Percentiles rank a stretch among this genome's conserved stretches.
phyloP scores from a whole-genome alignment of 2,329 filamentous ascomycete species.

The Colletotrichum sublineola region DNA sequence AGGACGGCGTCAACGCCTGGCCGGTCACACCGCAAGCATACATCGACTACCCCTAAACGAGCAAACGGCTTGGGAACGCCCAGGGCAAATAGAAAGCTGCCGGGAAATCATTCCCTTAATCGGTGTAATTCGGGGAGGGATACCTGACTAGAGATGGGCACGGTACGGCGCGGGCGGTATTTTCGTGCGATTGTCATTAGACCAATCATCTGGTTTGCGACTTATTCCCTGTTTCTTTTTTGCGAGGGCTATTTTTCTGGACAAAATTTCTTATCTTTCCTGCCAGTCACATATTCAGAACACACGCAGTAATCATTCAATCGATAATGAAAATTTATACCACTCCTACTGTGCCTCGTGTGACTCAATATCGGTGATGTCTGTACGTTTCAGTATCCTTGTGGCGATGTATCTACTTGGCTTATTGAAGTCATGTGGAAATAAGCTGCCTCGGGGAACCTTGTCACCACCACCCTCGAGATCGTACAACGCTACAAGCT shows the following conservation, averaged over 20 bases:
- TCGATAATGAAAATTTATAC: constrained; percentile 30
- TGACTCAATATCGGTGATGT: too few species aligned
- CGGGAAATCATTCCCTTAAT: not conserved
- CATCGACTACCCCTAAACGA: constrained; percentile 23
- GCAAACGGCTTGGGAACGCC: not conserved
- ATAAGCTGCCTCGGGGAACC: not conserved
- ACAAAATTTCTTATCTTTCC: constrained; percentile 10
- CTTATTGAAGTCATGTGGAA: not conserved
- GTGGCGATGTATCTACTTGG: not conserved
- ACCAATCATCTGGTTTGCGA: constrained; percentile 17
- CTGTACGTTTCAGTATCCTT: not conserved
- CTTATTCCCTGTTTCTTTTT: constrained; percentile 4
- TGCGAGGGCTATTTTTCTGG: constrained; percentile 7
- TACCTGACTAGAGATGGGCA: constrained; percentile 11
- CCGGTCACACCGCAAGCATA: constrained; percentile 58
- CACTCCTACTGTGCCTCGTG: not conserved
- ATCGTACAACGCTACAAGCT: not conserved
- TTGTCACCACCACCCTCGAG: not conserved
- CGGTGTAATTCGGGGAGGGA: constrained; percentile 17
- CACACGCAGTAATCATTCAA: constrained; percentile 36
- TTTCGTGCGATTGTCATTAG: constrained; percentile 30
- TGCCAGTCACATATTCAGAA: constrained; percentile 36
- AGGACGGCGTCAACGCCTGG: constrained; percentile 61
- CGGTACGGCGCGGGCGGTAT: constrained; percentile 22
- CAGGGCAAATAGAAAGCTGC: not conserved